phyloP scores from a whole-genome alignment of 129 eudicot genomes.

The Helichrysum umbraculigerum region DNA sequence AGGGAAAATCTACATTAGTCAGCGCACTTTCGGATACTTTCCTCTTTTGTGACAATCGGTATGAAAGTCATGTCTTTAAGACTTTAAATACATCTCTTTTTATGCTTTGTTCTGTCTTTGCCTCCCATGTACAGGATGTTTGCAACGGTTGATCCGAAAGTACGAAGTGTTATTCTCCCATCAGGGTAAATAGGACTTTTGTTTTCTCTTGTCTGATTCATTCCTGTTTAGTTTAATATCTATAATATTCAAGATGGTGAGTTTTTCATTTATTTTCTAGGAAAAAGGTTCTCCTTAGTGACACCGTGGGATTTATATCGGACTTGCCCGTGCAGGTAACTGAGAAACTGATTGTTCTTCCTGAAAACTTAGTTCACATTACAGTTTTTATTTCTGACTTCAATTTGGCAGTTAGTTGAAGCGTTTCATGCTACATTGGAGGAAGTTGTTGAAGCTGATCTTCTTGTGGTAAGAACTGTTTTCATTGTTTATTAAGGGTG shows the following conservation, averaged over 20 bases:
- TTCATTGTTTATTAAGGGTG: background rate
- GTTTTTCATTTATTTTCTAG: constrained; percentile 37
- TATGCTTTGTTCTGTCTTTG: background rate
- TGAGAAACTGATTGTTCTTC: background rate
- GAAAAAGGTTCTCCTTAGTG: constrained; percentile 92
- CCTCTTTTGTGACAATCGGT: constrained; percentile 93
- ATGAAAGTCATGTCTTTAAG: constrained; percentile 6
- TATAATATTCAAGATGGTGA: constrained; percentile 5
- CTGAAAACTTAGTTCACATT: background rate
- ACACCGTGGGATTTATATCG: constrained; percentile 97
- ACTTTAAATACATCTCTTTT: background rate
- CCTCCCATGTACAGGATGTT: constrained; percentile 62
- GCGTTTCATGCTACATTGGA: constrained; percentile 98
- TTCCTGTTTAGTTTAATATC: background rate
- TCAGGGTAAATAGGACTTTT: constrained; percentile 62
- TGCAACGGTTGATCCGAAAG: constrained; percentile 95
- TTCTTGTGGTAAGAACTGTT: constrained; percentile 77
- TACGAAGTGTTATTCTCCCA: constrained; percentile 85
- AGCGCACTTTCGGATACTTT: constrained; percentile 72
- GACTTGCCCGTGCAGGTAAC: constrained; percentile 95
- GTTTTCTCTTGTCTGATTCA: no score
- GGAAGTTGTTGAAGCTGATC: constrained; percentile 98
- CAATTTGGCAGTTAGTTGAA: constrained; percentile 68
- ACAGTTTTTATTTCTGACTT: background rate
- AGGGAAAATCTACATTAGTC: constrained; percentile 97